These are phyloP conservation scores for Phytophthora agathidicida DNA, from an alignment of 352 stramenopile species.

Conservation along the genomic window DNA sequence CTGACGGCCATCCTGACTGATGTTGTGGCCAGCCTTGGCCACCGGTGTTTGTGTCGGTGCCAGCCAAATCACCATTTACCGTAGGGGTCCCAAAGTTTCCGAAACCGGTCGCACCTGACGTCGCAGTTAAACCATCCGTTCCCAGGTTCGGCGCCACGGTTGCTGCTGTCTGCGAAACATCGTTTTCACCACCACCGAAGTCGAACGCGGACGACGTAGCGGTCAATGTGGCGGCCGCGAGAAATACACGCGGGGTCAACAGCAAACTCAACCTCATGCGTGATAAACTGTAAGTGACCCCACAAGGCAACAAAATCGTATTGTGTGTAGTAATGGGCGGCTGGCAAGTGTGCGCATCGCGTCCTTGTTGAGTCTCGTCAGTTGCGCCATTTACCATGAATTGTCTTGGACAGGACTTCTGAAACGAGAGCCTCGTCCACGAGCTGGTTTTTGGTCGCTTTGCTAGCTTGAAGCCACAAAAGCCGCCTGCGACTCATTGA, in stretches of 20 bases:
- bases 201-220: slow-evolving; percentile 19
- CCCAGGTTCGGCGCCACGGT: slow-evolving; percentile 11
- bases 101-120: slow-evolving; percentile 14
- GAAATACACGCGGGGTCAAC: background rate
- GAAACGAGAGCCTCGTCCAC: no score
- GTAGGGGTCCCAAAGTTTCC: slow-evolving; percentile 4
- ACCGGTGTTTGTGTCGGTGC: no score
- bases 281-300: slow-evolving; percentile 15
- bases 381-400: no score
- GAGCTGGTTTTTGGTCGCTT: no score
- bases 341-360: no score
- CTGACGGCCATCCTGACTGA: background rate
- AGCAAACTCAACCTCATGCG: slow-evolving; percentile 9
- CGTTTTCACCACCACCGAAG: slow-evolving; percentile 9
- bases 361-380: no score
- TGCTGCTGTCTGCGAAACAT: slow-evolving; percentile 15
- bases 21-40: background rate
- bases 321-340: no score
- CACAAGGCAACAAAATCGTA: background rate
- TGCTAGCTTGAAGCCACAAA: no score
- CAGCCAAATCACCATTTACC: no score
- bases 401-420: no score
- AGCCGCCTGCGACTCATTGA: no score
- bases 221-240: slow-evolving; percentile 11
- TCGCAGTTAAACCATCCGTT: background rate